phyloP scores from a whole-genome alignment of 768 basidiomycete genomes.

The Ramaria sp. region DNA sequence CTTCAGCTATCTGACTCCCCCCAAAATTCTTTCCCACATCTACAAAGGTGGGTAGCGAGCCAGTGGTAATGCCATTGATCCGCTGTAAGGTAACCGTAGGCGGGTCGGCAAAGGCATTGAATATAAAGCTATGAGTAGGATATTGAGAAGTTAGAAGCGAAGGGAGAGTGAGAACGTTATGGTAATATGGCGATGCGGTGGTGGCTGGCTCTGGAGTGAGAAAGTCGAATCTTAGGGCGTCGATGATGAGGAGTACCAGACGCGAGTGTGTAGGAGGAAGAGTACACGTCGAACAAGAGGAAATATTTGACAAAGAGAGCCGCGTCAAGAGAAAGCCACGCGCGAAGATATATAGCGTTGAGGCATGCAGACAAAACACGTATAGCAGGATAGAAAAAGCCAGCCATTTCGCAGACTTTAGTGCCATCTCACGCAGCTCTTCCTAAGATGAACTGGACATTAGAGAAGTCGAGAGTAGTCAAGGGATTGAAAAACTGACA shows the following conservation, averaged over 20 bases:
- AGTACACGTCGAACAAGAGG: slow-evolving; percentile 35
- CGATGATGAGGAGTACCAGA: slow-evolving; percentile 80
- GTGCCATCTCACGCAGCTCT: background rate
- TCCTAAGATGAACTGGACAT: background rate
- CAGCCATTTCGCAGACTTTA: background rate
- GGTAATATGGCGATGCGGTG: slow-evolving; percentile 60
- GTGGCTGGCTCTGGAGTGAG: slow-evolving; percentile 58
- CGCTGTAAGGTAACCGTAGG: slow-evolving; percentile 93
- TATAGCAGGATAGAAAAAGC: slow-evolving; percentile 17
- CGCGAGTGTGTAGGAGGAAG: slow-evolving; percentile 61
- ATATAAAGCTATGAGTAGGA: slow-evolving; percentile 73
- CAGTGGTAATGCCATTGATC: slow-evolving; percentile 90
- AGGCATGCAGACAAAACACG: slow-evolving; percentile 54
- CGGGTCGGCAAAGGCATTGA: slow-evolving; percentile 86
- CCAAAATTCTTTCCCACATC: slow-evolving; percentile 93
- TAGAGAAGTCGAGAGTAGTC: background rate
- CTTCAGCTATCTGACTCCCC: slow-evolving; percentile 76
- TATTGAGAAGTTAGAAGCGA: slow-evolving; percentile 49
- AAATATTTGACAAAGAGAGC: slow-evolving; percentile 54
- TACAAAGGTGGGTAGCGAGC: slow-evolving; percentile 90
- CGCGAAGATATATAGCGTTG: slow-evolving; percentile 83
- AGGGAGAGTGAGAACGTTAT: slow-evolving; percentile 76
- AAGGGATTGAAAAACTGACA: background rate
- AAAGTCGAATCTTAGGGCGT: slow-evolving; percentile 92
- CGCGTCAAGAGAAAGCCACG: slow-evolving; percentile 82